Base-by-base conservation (phyloP, 2,329 filamentous ascomycete species). In the Calonectria hawksworthii region DNA sequence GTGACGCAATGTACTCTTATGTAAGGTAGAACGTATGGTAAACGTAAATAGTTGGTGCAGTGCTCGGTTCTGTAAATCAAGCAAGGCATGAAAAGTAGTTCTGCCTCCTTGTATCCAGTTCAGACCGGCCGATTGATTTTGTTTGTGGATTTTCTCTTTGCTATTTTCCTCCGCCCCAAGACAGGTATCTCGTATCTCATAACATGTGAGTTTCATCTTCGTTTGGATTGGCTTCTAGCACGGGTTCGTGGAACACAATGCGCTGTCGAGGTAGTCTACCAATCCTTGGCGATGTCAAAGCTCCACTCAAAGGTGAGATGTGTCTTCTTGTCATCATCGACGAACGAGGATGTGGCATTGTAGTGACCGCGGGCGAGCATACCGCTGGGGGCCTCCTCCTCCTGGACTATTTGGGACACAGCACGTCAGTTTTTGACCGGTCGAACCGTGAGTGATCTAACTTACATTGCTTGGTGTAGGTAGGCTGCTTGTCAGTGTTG, bases 231-330 rank as follows among this genome's bases (percentile, higher is more conserved):
- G 34, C 61, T 59, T 63, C 23, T 32, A 59, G 54, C 41, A 26
- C 30, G 36, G 26, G 32, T 4, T 70, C 2, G 41, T 3, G 26
- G 54, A n/a, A 36, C 56, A 38, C 21, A 44, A 13, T 47, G 23
- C 38, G 38, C 23, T 34, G 65, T 38, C n/a, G 26, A 18, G 68
- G 23, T 28, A 28, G 41, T 81, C 79, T 93, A 95, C 97, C 97
- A 99, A 85, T 98, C 95, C 91, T 99, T 99, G 87, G 94, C 91
- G 85, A 99, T 98, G 83, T 98, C 94, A 83, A 99, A 99, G 76
- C 93, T 93, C 97, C 97, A 99, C 82, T 98, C 94, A 86, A 99
- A 99, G 84, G 94, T 90, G 77, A 99, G 90, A 86, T 99, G 96
- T 77, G 91, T 93, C 86, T 95, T 93, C 85, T 97, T 94, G 88